Evolutionary conservation across 2,329 filamentous ascomycete genomes (phyloP).

Genomic region (Calonectria hongkongensis): DNA sequence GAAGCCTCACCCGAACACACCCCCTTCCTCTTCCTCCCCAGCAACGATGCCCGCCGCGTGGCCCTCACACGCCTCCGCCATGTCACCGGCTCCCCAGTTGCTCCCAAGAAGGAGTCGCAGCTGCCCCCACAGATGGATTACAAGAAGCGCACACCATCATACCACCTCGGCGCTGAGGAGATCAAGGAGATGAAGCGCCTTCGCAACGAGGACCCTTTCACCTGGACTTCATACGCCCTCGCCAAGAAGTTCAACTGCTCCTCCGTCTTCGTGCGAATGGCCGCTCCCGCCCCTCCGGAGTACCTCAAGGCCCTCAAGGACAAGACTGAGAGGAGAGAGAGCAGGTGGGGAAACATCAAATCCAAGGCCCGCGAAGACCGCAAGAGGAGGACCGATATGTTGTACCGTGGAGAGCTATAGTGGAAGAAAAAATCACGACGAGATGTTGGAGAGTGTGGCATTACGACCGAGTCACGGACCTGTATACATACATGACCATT

Average conservation of each 20-base stretch:
- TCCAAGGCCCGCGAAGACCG: slow-evolving; percentile 73
- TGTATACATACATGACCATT: slow-evolving; percentile 50
- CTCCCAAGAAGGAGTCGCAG: slow-evolving; percentile 46
- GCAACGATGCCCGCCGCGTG: slow-evolving; percentile 71
- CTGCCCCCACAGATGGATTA: slow-evolving; percentile 61
- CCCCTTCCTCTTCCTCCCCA: slow-evolving; percentile 80
- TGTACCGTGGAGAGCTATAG: slow-evolving; percentile 72
- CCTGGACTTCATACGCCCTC: slow-evolving; percentile 73
- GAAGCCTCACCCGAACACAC: slow-evolving; percentile 77
- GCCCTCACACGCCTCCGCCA: slow-evolving; percentile 68
- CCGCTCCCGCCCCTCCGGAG: slow-evolving; percentile 68
- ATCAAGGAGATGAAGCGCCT: slow-evolving; percentile 77
- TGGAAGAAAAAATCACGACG: slow-evolving; percentile 10
- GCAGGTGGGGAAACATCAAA: slow-evolving; percentile 75
- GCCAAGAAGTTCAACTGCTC: slow-evolving; percentile 74
- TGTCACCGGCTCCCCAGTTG: slow-evolving; percentile 52
- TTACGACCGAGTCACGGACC: slow-evolving; percentile 38
- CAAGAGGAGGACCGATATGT: slow-evolving; percentile 70
- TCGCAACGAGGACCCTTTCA: slow-evolving; percentile 70
- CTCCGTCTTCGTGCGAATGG: slow-evolving; percentile 75
- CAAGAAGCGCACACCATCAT: slow-evolving; percentile 61
- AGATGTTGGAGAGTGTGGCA: slow-evolving; percentile 8
- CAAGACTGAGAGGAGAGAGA: slow-evolving; percentile 68
- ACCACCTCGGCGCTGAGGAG: slow-evolving; percentile 73
- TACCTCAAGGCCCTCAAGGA: slow-evolving; percentile 68